Evolutionary conservation across 2,329 filamentous ascomycete species (phyloP), one percentile per base, ranked within the genome.

Genomic region (Atkinsonella texensis): DNA sequence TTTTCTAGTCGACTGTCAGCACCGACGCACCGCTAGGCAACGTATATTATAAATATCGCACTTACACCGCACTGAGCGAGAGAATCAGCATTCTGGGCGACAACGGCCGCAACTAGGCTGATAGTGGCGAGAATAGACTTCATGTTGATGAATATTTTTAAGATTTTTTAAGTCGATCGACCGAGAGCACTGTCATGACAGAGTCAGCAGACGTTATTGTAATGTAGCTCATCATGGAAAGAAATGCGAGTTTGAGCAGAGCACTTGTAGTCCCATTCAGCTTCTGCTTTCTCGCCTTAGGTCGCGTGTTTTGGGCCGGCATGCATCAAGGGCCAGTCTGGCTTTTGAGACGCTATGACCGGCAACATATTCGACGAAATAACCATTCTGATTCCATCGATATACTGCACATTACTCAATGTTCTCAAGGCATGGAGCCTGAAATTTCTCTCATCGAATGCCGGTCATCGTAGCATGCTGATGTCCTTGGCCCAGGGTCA

Each of bases 61-160:
- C 77, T 71, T 74, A 81, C 78, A 64, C 71, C 76, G 59, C 78
- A 81, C 17, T 61, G 52, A 35, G 75, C 70, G 48, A 80, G 72
- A 51, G 65, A 63, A 52, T 63, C 50, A 46, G 67, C 49, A 55
- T 67, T 60, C 61, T 76, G 74, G 41, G 70, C 73, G 17, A 64
- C 64, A 54, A 61, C 68, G 41, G 69, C 60, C 46, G 69, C 65
- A 56, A 68, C 68, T 51, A 73, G 60, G 56, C 69, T 61, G 59
- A 73, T 57, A 55, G 73, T 60, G 58, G 76, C 58, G 58, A 72
- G 56, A 53, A 67, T 61, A 52, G 68, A 66, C 74, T 77, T 79
- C 76, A 79, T 79, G 58, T 70, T 76, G 69, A 62, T 50, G 10
- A 8, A 28, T 28, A 28, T 13, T 17, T 58, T 53, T n/a, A 31